A percentile compares a stretch with the other conserved stretches of the same genome.
phyloP scores from a whole-genome alignment of 1,284 basidiomycete species.

The Tetrapyrgos nigripes region DNA sequence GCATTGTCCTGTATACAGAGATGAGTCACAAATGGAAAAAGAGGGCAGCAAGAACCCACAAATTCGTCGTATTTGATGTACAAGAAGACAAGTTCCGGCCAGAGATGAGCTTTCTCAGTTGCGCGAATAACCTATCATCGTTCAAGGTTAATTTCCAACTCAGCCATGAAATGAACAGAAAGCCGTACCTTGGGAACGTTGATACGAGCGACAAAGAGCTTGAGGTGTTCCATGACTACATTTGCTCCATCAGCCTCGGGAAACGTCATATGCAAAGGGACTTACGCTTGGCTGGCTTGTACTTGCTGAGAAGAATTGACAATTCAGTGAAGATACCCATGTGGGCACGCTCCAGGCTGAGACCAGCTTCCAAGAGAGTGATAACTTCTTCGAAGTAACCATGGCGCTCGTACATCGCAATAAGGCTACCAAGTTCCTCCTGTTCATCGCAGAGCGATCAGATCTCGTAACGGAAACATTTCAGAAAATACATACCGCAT shows the following conservation, averaged over 20 bases:
- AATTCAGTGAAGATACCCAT: conserved; percentile 96
- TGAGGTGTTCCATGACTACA: conserved; percentile 97
- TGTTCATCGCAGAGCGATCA: conserved; percentile 34
- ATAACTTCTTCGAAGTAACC: conserved; percentile 97
- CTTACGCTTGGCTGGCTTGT: conserved; percentile 91
- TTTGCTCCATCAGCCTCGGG: conserved; percentile 8
- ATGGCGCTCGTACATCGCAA: conserved; percentile 88
- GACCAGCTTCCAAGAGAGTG: conserved; percentile 89
- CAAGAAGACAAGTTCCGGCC: conserved; percentile 98
- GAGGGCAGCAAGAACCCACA: conserved; percentile 46
- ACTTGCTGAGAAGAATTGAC: conserved; percentile 96
- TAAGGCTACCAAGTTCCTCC: conserved; percentile 88
- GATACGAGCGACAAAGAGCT: conserved; percentile 96
- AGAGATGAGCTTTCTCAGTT: conserved; percentile 95
- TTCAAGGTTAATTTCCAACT: not conserved
- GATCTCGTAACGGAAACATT: not conserved
- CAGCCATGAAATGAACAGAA: not conserved
- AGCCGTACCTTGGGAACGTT: conserved; percentile 81
- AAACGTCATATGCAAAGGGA: conserved; percentile 22
- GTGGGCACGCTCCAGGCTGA: conserved; percentile 96
- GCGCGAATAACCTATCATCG: conserved; percentile 85
- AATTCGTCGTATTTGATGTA: conserved; percentile 99
- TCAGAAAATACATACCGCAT: conserved; percentile 64
- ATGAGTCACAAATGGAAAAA: conserved; percentile 17
- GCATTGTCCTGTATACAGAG: conserved; percentile 79